Evolutionary conservation across 1,284 basidiomycete species (phyloP).

Genomic region (Schizopora paradoxa): DNA sequence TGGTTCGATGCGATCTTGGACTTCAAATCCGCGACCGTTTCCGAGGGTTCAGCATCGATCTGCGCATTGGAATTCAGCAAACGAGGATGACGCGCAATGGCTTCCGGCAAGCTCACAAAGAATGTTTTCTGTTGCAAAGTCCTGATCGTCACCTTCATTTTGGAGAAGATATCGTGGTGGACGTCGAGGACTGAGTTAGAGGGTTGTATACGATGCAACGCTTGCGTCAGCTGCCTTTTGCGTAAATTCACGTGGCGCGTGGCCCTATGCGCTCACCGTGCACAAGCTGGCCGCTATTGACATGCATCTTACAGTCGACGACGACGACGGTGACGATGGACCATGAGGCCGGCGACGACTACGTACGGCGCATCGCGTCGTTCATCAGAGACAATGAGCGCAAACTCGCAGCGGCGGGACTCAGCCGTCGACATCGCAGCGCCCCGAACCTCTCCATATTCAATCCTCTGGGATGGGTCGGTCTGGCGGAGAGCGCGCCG

Average conservation of each 20-base stretch:
- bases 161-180: slow-evolving; percentile 26
- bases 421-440: slow-evolving; percentile 46
- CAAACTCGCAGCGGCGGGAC: slow-evolving; percentile 58
- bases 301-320: not conserved
- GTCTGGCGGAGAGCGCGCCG: slow-evolving; percentile 31
- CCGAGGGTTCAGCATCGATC: slow-evolving; percentile 76
- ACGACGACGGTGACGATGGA: slow-evolving; percentile 41
- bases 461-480: slow-evolving; percentile 64
- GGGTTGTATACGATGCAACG: not conserved
- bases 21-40: slow-evolving; percentile 82
- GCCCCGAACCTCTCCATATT: slow-evolving; percentile 38
- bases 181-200: slow-evolving; percentile 16
- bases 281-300: slow-evolving; percentile 1
- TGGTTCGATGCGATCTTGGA: slow-evolving; percentile 77
- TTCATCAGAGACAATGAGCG: slow-evolving; percentile 69
- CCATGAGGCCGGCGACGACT: slow-evolving; percentile 65
- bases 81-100: not conserved
- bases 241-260: not conserved
- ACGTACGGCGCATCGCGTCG: slow-evolving; percentile 58
- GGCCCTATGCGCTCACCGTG: not conserved
- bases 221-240: not conserved
- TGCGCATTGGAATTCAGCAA: slow-evolving; percentile 28
- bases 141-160: slow-evolving; percentile 91
- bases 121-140: slow-evolving; percentile 89
- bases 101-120: slow-evolving; percentile 38